Evolutionary conservation across 768 basidiomycete species (phyloP).

Genomic region (Paxillus involutus): DNA sequence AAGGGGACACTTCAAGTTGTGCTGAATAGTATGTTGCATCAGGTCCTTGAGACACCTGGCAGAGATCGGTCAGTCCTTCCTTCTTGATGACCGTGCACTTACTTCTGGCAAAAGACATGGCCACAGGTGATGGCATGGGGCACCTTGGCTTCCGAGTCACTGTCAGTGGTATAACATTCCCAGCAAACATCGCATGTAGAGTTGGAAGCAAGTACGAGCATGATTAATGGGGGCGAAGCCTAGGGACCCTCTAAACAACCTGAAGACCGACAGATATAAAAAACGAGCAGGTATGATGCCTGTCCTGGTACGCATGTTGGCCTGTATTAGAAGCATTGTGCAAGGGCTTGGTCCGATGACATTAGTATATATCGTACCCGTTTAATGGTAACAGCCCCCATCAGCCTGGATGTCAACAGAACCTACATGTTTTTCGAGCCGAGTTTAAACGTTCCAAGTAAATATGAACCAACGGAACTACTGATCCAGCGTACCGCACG

Average conservation of each 20-base stretch:
- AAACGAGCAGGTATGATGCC: conserved; percentile 21
- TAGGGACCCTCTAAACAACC: conserved; percentile 31
- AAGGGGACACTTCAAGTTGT: conserved; percentile 61
- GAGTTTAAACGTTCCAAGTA: not conserved
- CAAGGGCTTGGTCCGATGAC: conserved; percentile 19
- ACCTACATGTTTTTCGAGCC: conserved; percentile 9
- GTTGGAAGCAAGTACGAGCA: conserved; percentile 65
- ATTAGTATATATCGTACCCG: conserved; percentile 20
- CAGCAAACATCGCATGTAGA: conserved; percentile 79
- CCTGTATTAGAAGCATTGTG: conserved; percentile 21
- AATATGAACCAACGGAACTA: conserved; percentile 1
- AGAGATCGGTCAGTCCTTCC: conserved; percentile 2
- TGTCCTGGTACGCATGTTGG: conserved; percentile 31
- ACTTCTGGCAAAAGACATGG: conserved; percentile 63
- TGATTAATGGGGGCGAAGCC: conserved; percentile 37
- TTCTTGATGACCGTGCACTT: conserved; percentile 10
- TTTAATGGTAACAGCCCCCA: not conserved
- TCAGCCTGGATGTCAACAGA: conserved; percentile 7
- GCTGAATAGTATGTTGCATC: conserved; percentile 23
- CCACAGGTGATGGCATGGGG: conserved; percentile 72
- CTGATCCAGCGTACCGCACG: too few species aligned
- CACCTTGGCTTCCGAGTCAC: conserved; percentile 47
- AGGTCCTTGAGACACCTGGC: conserved; percentile 57
- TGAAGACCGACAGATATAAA: conserved; percentile 17
- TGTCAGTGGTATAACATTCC: conserved; percentile 48